Conservation (phyloP, 768 basidiomycete species). For the Amanita rubescens region DNA sequence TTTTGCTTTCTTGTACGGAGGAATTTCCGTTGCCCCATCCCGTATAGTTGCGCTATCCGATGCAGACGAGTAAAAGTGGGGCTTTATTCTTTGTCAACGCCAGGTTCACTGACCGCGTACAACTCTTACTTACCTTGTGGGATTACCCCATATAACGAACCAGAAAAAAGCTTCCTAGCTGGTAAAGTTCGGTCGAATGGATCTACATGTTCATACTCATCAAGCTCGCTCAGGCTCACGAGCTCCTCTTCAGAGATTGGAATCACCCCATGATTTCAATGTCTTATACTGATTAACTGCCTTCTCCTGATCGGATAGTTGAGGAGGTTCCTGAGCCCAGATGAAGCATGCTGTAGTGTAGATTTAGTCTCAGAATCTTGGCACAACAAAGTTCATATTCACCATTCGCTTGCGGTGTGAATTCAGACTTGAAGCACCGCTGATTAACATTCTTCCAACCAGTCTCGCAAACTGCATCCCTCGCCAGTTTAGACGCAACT, state of each 20-base stretch:
- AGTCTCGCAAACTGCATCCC: neutral
- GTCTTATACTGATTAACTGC: neutral
- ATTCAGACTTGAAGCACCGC: neutral
- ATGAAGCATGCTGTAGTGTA: slow-evolving; percentile 5
- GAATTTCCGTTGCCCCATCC: slow-evolving; percentile 15
- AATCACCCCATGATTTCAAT: slow-evolving; percentile 35
- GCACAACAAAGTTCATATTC: neutral
- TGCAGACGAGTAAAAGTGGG: slow-evolving; percentile 26
- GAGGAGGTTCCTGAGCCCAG: neutral
- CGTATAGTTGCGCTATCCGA: slow-evolving; percentile 13
- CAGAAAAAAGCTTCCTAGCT: slow-evolving; percentile 23
- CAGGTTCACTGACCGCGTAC: slow-evolving; percentile 14
- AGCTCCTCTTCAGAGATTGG: slow-evolving; percentile 25
- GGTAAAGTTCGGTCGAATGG: neutral
- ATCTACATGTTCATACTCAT: slow-evolving; percentile 33
- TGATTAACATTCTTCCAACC: slow-evolving; percentile 3
- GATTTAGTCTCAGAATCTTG: neutral
- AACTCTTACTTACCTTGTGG: slow-evolving; percentile 35
- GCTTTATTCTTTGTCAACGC: slow-evolving; percentile 21
- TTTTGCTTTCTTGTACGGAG: slow-evolving; percentile 25
- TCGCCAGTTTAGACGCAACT: neutral
- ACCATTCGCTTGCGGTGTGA: neutral
- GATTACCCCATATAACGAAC: slow-evolving; percentile 30
- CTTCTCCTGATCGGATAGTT: neutral
- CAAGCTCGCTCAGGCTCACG: slow-evolving; percentile 29